Evolutionary conservation across 169 alveolate genomes (phyloP).

Genomic region (Eimeria sp.): DNA sequence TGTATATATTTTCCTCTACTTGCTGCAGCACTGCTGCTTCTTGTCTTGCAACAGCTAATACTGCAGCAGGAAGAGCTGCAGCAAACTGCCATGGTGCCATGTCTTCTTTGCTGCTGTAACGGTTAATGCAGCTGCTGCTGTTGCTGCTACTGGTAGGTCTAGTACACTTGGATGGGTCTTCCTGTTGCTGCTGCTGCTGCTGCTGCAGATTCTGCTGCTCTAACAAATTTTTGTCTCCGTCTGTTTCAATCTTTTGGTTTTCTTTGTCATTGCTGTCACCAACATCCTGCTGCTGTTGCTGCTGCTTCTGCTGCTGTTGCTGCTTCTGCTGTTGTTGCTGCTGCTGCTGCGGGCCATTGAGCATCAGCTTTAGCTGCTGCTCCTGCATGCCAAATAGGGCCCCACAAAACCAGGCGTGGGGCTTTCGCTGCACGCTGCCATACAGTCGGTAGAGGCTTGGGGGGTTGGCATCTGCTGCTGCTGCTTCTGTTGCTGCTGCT

Average conservation of each 20-base stretch:
- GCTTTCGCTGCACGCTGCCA: slow-evolving; percentile 47
- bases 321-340: neutral
- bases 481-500: neutral
- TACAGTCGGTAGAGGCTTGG: neutral
- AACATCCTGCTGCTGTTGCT: neutral
- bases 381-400: slow-evolving; percentile 53
- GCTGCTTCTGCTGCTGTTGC: slow-evolving; percentile 7
- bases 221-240: neutral
- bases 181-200: neutral
- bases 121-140: slow-evolving; percentile 2
- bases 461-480: neutral
- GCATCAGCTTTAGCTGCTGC: slow-evolving; percentile 11
- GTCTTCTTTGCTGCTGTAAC: neutral
- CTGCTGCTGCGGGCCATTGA: neutral
- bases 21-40: neutral
- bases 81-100: neutral
- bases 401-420: slow-evolving; percentile 78
- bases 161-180: neutral
- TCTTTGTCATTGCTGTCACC: neutral
- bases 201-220: no score
- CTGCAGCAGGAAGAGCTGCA: neutral
- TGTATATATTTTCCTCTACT: neutral
- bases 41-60: neutral
- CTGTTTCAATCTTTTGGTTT: neutral
- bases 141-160: neutral